A percentile compares a stretch with the other conserved stretches of the same genome.
phyloP scores from a whole-genome alignment of 176 grass and related monocot genomes.

The Canna indica region DNA sequence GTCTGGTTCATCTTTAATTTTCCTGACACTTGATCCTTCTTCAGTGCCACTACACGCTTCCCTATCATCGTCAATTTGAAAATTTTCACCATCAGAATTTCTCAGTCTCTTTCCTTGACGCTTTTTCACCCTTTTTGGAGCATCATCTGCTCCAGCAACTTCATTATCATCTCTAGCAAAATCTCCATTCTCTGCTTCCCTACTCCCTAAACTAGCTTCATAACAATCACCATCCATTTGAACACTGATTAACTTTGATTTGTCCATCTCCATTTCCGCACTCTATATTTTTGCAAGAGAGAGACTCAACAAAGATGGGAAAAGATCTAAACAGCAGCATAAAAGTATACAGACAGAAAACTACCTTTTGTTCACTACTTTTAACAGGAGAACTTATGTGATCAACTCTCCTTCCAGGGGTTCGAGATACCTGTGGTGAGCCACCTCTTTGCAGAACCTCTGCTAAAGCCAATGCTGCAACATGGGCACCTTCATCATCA shows the following conservation, averaged over 20 bases:
- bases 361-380: constrained; percentile 63
- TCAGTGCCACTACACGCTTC: constrained; percentile 97
- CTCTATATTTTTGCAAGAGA: constrained; percentile 39
- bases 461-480: constrained; percentile 80
- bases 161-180: constrained; percentile 44
- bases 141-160: constrained; percentile 32
- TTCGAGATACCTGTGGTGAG: constrained; percentile 73
- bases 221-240: constrained; percentile 54
- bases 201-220: constrained; percentile 78
- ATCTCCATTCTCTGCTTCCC: constrained; percentile 79
- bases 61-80: constrained; percentile 66
- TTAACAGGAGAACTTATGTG: constrained; percentile 49
- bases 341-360: constrained; percentile 13
- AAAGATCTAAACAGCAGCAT: constrained; percentile 7
- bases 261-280: constrained; percentile 68
- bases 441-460: constrained; percentile 78
- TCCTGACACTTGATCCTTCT: constrained; percentile 54
- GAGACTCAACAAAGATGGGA: constrained; percentile 25
- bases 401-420: constrained; percentile 48
- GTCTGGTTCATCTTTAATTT: constrained; percentile 48
- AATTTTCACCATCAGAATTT: constrained; percentile 23
- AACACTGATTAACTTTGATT: constrained; percentile 63
- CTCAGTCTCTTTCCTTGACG: constrained; percentile 48
- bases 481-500: constrained; percentile 86
- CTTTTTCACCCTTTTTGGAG: constrained; percentile 51